Evolutionary conservation across 2,329 filamentous ascomycete genomes (phyloP).

Genomic region (Aspergillus terreus): DNA sequence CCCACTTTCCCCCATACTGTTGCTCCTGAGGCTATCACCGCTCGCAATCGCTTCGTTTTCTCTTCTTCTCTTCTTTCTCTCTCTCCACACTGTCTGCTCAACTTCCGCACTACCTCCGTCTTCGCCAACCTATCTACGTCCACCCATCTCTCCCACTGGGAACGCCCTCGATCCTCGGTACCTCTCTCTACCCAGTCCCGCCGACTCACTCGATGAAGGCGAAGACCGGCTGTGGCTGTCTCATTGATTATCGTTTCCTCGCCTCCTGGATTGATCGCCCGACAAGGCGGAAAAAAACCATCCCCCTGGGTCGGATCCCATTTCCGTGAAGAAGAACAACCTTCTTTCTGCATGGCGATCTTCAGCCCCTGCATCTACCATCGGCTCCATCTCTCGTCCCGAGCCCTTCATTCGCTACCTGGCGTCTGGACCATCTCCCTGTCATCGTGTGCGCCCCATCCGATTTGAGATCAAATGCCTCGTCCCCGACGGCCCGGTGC

Average conservation of each 20-base stretch:
- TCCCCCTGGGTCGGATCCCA: constrained; percentile 4
- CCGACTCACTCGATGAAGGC: constrained; percentile 32
- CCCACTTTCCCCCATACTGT: too few relatives aligned
- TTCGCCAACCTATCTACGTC: too few relatives aligned
- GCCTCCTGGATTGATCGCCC: constrained; percentile 31
- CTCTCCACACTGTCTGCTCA: too few relatives aligned
- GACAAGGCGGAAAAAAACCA: constrained; percentile 24
- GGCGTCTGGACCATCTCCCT: constrained; percentile 12
- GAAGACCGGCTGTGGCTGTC: constrained; percentile 31
- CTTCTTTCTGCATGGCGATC: constrained; percentile 24
- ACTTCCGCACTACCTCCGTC: too few relatives aligned
- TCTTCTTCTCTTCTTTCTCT: too few relatives aligned
- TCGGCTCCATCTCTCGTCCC: constrained; percentile 19
- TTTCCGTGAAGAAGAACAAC: constrained; percentile 7
- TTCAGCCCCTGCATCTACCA: constrained; percentile 14
- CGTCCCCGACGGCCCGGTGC: constrained; percentile 62
- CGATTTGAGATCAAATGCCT: constrained; percentile 48
- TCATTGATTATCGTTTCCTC: constrained; percentile 34
- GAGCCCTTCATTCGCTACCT: constrained; percentile 15
- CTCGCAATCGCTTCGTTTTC: too few relatives aligned
- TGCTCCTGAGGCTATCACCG: too few relatives aligned
- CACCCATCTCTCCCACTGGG: too few relatives aligned
- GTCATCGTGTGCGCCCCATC: constrained; percentile 13
- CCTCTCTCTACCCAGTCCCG: background rate
- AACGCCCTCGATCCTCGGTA: too few relatives aligned